Percentiles rank a stretch among this genome's conserved stretches.
Evolutionary conservation across 2,329 filamentous ascomycete genomes (phyloP).

Genomic region (Hysterium pulicare): DNA sequence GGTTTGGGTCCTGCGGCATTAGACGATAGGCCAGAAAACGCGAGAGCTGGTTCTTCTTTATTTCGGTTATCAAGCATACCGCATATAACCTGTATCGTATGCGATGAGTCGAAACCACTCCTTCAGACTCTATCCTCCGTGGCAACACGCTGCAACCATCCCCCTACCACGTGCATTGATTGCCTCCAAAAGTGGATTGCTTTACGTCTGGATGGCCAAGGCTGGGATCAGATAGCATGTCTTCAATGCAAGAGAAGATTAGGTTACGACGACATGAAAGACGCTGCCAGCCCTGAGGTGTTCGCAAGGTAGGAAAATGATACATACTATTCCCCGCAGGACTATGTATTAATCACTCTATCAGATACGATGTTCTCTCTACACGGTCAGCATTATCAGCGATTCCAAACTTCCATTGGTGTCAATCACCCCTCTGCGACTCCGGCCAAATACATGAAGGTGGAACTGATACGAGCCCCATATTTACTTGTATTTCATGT

Average conservation of each 20-base stretch:
- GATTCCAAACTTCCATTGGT: slow-evolving; percentile 50
- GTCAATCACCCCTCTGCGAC: slow-evolving; percentile 45
- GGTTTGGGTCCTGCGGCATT: too few species aligned
- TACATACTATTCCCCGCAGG: too few species aligned
- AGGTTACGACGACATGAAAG: slow-evolving; percentile 43
- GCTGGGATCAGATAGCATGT: slow-evolving; percentile 47
- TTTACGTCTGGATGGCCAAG: slow-evolving; percentile 27
- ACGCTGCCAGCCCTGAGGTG: slow-evolving; percentile 41
- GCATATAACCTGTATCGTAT: too few species aligned
- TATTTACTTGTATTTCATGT: slow-evolving; percentile 33
- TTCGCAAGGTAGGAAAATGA: slow-evolving; percentile 37
- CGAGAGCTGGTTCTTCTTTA: too few species aligned
- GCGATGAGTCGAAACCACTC: neutral
- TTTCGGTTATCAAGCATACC: too few species aligned
- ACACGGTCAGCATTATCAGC: slow-evolving; percentile 41
- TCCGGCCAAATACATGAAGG: slow-evolving; percentile 52
- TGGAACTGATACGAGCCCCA: slow-evolving; percentile 37
- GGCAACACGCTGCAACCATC: slow-evolving; percentile 19
- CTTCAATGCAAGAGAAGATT: slow-evolving; percentile 48
- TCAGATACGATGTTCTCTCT: slow-evolving; percentile 39
- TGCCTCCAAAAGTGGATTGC: slow-evolving; percentile 32
- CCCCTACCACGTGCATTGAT: slow-evolving; percentile 22
- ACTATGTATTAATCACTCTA: too few species aligned
- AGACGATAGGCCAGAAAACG: too few species aligned
- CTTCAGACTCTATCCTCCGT: neutral